Base-by-base conservation (phyloP, 2,329 filamentous ascomycete genomes). In the Pseudogymnoascus sp. region DNA sequence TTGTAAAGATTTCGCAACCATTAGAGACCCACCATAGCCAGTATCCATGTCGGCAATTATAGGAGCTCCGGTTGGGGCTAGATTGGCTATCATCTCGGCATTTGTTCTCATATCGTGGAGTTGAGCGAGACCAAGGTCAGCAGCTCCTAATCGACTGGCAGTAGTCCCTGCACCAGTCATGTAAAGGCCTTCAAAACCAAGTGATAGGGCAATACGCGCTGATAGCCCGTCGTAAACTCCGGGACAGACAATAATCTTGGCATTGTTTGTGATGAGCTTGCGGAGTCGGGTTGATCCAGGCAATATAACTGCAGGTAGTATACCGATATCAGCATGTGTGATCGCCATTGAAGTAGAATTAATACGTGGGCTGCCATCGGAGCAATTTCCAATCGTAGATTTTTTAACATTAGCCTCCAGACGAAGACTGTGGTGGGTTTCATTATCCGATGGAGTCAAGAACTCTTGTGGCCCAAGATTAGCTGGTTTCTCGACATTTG, bases 211-310 rank as follows among this genome's bases (percentile, higher is more conserved):
- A 61, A 89, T 80, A 1, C 85, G 77, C 0, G 86, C 84, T 2
- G 83, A 84, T 60, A 87, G 79, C 11, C 86, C 86, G 75, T 89
- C 86, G 68, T 87, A 87, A 2, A 89, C 85, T 32, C 86, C 85
- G 0, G 85, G 85, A 59, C 81, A 84, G 2, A 86, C 77, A 38
- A 88, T 67, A 47, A 80, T 73, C 5, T 54, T 54, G n/a, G 8
- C 8, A 18, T 54, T 2, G 8, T 30, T 54, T 18, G 43, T n/a
- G n/a, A 54, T 12, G 25, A 30, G 43, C 2, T 54, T 54, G 43
- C 43, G 43, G 14, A 54, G 43, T 18, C 43, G 25, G 9, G 43
- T 50, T 28, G 43, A 50, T 30, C 43, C 43, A 18, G 43, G 43
- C 43, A 54, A 9, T 54, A 54, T 30, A 32, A 8, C 25, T 6